Evolutionary conservation across 1,139 yeast species (phyloP).

Genomic region (Yamadazyma spencermartinsiae): DNA sequence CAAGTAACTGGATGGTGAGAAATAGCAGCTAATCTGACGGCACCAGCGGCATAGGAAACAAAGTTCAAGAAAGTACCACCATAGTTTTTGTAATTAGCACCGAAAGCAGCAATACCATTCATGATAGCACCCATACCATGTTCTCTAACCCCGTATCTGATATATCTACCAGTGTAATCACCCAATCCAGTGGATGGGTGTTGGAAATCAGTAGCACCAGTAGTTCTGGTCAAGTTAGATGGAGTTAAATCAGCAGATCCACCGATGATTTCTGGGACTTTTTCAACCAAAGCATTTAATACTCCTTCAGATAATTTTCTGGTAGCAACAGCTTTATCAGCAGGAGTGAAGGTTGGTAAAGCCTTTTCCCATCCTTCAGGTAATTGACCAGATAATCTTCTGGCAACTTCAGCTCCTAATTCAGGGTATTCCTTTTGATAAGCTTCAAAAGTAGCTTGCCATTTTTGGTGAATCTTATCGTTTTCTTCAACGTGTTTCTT

Average conservation of each 20-base stretch:
- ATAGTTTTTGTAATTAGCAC: slow-evolving; percentile 88
- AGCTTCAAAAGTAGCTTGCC: slow-evolving; percentile 65
- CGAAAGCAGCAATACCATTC: slow-evolving; percentile 97
- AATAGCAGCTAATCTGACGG: slow-evolving; percentile 91
- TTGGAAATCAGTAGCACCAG: slow-evolving; percentile 89
- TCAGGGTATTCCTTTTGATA: slow-evolving; percentile 76
- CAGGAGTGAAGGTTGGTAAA: slow-evolving; percentile 78
- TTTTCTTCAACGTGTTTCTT: slow-evolving; percentile 55
- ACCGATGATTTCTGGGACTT: slow-evolving; percentile 88
- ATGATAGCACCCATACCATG: slow-evolving; percentile 99
- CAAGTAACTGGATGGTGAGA: slow-evolving; percentile 93
- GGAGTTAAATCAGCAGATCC: slow-evolving; percentile 99
- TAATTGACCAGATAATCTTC: slow-evolving; percentile 80
- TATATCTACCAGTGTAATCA: slow-evolving; percentile 87
- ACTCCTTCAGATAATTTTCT: slow-evolving; percentile 93
- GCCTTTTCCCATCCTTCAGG: slow-evolving; percentile 82
- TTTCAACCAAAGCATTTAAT: slow-evolving; percentile 61
- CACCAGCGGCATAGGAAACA: slow-evolving; percentile 97
- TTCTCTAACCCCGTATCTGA: slow-evolving; percentile 99
- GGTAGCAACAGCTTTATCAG: slow-evolving; percentile 85
- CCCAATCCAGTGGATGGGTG: slow-evolving; percentile 82
- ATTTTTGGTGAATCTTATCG: slow-evolving; percentile 64
- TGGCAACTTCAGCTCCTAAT: slow-evolving; percentile 66
- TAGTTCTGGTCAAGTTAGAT: slow-evolving; percentile 92
- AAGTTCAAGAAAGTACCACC: slow-evolving; percentile 99